Conservation (phyloP, 1,284 basidiomycete species). For the Chalciporus sp. region DNA sequence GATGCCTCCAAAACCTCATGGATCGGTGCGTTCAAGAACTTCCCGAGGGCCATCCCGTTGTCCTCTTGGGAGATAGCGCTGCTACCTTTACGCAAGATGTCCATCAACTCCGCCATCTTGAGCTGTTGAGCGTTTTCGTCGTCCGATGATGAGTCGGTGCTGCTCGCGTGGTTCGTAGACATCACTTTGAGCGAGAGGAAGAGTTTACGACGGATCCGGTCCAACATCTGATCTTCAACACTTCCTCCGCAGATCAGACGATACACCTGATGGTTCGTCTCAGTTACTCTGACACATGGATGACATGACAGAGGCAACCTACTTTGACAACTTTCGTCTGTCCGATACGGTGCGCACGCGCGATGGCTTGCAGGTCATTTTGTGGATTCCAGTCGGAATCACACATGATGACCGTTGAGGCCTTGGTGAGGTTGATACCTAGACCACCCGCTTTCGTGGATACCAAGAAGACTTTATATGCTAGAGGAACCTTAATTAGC, state of each 20-base stretch:
- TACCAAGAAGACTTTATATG: conserved; percentile 80
- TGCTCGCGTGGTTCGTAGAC: conserved; percentile 38
- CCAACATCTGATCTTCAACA: conserved; percentile 69
- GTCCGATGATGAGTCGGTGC: conserved; percentile 18
- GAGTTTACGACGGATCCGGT: conserved; percentile 61
- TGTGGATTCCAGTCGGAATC: conserved; percentile 77
- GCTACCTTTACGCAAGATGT: conserved; percentile 57
- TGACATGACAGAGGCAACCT: neutral
- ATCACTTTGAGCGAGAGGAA: conserved; percentile 65
- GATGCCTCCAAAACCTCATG: conserved; percentile 48
- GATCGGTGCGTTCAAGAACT: conserved; percentile 46
- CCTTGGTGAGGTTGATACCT: conserved; percentile 81
- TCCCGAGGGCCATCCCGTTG: conserved; percentile 41
- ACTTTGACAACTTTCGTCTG: conserved; percentile 84
- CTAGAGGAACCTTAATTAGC: conserved; percentile 43
- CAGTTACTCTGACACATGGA: neutral
- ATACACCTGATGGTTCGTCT: conserved; percentile 46
- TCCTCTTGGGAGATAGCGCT: conserved; percentile 48
- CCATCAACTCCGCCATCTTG: conserved; percentile 50
- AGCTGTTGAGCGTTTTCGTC: conserved; percentile 33
- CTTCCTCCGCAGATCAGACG: conserved; percentile 58
- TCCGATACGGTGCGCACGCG: conserved; percentile 80
- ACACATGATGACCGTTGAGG: conserved; percentile 83
- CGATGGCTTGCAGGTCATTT: conserved; percentile 88
- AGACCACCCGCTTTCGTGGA: conserved; percentile 89